phyloP scores from a whole-genome alignment of 352 stramenopile genomes.

The Achlya hypogyna region DNA sequence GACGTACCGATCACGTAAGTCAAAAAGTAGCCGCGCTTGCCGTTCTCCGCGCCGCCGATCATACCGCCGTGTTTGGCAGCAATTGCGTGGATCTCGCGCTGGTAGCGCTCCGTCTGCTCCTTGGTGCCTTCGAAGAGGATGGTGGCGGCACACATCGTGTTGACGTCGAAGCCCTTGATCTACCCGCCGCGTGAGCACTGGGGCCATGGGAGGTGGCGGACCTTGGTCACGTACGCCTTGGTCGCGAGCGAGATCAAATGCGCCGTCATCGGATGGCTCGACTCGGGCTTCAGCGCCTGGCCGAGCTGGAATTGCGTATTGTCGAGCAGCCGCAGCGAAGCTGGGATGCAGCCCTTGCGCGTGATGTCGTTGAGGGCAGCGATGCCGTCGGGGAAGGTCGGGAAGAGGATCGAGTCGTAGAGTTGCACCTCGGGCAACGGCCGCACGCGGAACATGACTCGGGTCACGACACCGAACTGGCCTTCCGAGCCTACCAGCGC shows the following conservation, averaged over 20 bases:
- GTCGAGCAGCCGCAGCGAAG: slow-evolving; percentile 88
- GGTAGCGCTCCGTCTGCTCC: slow-evolving; percentile 38
- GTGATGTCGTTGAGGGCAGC: slow-evolving; percentile 76
- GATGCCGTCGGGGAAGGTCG: slow-evolving; percentile 64
- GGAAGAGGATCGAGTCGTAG: slow-evolving; percentile 90
- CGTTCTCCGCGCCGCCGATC: slow-evolving; percentile 70
- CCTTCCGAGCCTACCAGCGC: slow-evolving; percentile 85
- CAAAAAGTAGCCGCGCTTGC: slow-evolving; percentile 88
- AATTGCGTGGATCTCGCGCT: slow-evolving; percentile 50
- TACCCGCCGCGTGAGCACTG: not conserved
- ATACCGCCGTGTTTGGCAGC: slow-evolving; percentile 72
- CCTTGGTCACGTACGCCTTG: slow-evolving; percentile 74
- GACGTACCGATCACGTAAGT: slow-evolving; percentile 84
- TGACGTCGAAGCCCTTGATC: slow-evolving; percentile 59
- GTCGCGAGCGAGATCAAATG: slow-evolving; percentile 66
- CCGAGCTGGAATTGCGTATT: slow-evolving; percentile 93
- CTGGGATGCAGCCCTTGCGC: slow-evolving; percentile 52
- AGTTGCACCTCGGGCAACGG: slow-evolving; percentile 62
- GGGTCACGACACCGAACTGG: slow-evolving; percentile 90
- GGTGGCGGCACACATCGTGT: slow-evolving; percentile 77
- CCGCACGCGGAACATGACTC: slow-evolving; percentile 88
- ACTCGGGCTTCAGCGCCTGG: slow-evolving; percentile 78
- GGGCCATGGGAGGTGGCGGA: not conserved
- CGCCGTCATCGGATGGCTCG: slow-evolving; percentile 34
- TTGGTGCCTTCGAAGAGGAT: slow-evolving; percentile 78